These are phyloP conservation scores for Curvularia hawaiiensis DNA, from an alignment of 2,329 filamentous ascomycete species.

Conservation along the genomic window DNA sequence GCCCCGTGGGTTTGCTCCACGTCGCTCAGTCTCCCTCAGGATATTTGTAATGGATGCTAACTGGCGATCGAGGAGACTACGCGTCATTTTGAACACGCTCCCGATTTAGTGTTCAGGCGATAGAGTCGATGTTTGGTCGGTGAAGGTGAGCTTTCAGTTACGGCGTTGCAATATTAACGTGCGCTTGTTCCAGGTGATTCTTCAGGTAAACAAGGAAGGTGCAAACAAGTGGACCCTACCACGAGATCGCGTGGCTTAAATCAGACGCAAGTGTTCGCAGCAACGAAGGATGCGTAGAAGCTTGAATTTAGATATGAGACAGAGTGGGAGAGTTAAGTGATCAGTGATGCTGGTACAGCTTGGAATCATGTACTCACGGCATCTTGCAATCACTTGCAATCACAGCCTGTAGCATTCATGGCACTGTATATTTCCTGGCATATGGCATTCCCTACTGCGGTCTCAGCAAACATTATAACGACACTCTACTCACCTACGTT, in stretches of 20 bases:
- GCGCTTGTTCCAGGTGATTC: neutral
- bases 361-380: neutral
- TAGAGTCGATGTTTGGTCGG: neutral
- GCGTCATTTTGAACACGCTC: neutral
- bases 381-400: neutral
- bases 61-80: conserved; percentile 18
- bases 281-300: neutral
- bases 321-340: neutral
- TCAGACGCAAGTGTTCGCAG: neutral
- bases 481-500: neutral
- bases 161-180: neutral
- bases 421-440: too few relatives aligned
- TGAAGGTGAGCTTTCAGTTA: neutral
- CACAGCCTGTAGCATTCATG: neutral
- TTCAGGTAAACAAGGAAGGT: neutral
- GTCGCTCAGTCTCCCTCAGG: conserved; percentile 22
- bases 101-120: neutral
- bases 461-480: too few relatives aligned
- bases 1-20: conserved; percentile 14
- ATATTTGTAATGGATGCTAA: conserved; percentile 25
- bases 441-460: neutral
- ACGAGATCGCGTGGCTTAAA: neutral
- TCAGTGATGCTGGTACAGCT: neutral
- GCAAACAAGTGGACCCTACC: neutral
- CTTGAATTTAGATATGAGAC: neutral